Evolutionary conservation across 148 eudicot genomes (phyloP), one percentile per base, ranked within the genome.

Genomic region (Nepenthes mirabilis): DNA sequence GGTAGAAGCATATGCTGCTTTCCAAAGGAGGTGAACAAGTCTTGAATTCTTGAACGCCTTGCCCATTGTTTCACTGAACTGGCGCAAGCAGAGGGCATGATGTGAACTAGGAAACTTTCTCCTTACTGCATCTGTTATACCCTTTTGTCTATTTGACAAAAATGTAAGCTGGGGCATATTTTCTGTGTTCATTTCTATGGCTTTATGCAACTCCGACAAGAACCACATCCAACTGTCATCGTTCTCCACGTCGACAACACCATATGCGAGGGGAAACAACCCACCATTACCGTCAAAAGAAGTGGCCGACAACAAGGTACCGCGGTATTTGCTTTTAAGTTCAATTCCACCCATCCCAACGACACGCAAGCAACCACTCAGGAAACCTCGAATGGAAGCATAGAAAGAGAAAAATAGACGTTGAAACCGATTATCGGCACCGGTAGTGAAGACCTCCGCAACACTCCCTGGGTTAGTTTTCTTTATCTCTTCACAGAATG

Each of bases 171-270:
- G 62, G n/a, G 82, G 84, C 52, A 81, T 79, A 40, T 14, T 68
- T 51, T 81, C 72, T 2, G 82, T 77, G 59, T 77, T 70, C 60
- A 65, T 61, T 60, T 81, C 84, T 11, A 84, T 70, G 11, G 77
- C 71, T 59, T 79, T 79, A 37, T 60, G 78, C 47, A 81, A 61
- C 69, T 79, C 80, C 9, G 86, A 65, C 63, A 84, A 58, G 68
- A 84, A 84, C 90, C 90, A 84, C 63, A 65, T 75, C 90, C 90
- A 84, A 50, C 71, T 81, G 52, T 81, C 86, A 47, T 81, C 84
- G 65, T 63, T 79, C 58, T 81, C 84, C 4, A 66, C 69, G 55
- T 81, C 82, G 51, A 81, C 90, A 48, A 84, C 70, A 52, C 73
- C 86, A 63, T 79, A 74, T 12, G 90, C 86, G 61, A 84, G 71